Base-by-base conservation (phyloP, 2,329 filamentous ascomycete species). In the Neopestalotiopsis rosae region DNA sequence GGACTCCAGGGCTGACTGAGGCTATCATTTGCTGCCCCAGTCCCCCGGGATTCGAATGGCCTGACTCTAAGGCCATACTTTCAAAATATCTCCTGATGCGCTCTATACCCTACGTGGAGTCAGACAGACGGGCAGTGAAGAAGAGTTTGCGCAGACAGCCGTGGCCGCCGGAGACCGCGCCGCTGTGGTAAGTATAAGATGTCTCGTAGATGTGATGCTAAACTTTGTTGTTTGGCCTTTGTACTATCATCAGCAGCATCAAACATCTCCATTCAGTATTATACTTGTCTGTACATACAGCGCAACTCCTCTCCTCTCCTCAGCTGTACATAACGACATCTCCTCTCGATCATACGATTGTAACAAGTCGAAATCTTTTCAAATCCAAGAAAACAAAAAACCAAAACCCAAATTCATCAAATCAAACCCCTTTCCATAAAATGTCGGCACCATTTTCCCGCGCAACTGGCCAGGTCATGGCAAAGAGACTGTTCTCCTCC, bases 371-470 rank as follows among this genome's bases (percentile, higher is more conserved):
- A 28, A 28, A 28, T 28, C 24, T 28, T 28, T 28, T 28, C 45
- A 65, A 24, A 65, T 32, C 40, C 9, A 24, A 64, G 12, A n/a
- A 32, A 38, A 64, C n/a, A 45, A 30, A n/a, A 49, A 13, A 6
- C 3, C 13, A 28, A 65, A 32, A 52, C 1, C 20, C 20, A 14
- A 17, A 49, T 5, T 12, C 13, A 40, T 24, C n/a, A 59, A 34
- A 65, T 12, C 45, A 65, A 30, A 62, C 45, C 4, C 45, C 14
- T 13, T 32, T 20, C 9, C 56, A 24, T 58, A 24, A 63, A 20
- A 67, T 62, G 58, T 67, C 66, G 40, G 66, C 66, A 52, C 58
- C 66, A 59, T 20, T 67, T 38, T 63, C 66, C 40, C 57, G 66
- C 24, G 42, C 45, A 38, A 58, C 66, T 17, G 58, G 66, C 59